phyloP scores from a whole-genome alignment of 768 basidiomycete genomes.

The Psilocybe sp. region DNA sequence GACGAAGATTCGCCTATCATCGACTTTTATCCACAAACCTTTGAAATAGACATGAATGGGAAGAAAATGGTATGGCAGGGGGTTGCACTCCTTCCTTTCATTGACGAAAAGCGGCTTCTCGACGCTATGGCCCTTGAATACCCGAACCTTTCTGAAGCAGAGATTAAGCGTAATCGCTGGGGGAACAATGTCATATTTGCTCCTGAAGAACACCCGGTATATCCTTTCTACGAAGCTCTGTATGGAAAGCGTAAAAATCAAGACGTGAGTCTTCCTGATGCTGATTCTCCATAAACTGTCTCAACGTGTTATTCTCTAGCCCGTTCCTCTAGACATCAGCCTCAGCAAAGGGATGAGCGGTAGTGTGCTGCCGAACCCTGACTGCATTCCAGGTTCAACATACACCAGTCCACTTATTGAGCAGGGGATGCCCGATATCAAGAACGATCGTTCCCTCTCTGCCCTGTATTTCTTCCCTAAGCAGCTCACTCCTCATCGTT shows the following conservation, averaged over 20 bases:
- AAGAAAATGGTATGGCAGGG: conserved; percentile 99
- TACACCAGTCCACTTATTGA: conserved; percentile 72
- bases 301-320: conserved; percentile 45
- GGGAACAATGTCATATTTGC: conserved; percentile 84
- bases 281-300: neutral
- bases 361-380: conserved; percentile 75
- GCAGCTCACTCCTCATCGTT: conserved; percentile 83
- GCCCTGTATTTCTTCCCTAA: conserved; percentile 87
- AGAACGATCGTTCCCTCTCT: conserved; percentile 84
- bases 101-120: conserved; percentile 80
- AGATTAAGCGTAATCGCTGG: conserved; percentile 80
- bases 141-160: conserved; percentile 72
- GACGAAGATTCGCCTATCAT: conserved; percentile 87
- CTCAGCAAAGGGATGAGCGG: conserved; percentile 81
- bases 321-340: conserved; percentile 64
- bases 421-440: conserved; percentile 71
- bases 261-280: conserved; percentile 49
- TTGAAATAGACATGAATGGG: conserved; percentile 99
- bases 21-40: conserved; percentile 91
- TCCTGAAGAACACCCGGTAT: conserved; percentile 80
- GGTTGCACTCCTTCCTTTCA: conserved; percentile 94
- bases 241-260: conserved; percentile 86
- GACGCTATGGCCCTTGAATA: conserved; percentile 76
- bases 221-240: conserved; percentile 82
- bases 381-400: conserved; percentile 89